Evolutionary conservation across 345 rosid species (phyloP), one percentile per base, ranked within the genome.

Genomic region (Barbarea vulgaris): DNA sequence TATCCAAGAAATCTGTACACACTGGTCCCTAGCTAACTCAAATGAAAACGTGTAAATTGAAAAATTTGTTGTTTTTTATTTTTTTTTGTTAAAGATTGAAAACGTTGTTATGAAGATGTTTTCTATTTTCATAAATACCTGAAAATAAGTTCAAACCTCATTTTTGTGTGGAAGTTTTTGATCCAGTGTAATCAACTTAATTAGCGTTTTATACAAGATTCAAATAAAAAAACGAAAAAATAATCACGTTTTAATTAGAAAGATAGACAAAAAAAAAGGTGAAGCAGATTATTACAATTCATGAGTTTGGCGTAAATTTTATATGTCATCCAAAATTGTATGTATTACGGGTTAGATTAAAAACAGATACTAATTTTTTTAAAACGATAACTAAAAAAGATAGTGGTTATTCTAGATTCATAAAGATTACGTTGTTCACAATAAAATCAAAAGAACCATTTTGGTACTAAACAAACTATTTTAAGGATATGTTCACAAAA

Each of bases 21-120:
- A 67, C 25, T 34, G 28, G 39, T 59, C 30, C 52, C 57, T 48
- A 47, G 30, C 69, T 18, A 47, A 47, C 69, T 18, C 4, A 11
- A 65, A 25, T 18, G 27, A 46, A 47, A 73, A 73, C 50, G 64
- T 72, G 33, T 62, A 22, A 62, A 11, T 5, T 50, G 11, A 42
- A 10, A 24, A 18, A 33, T 36, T 58, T 36, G n/a, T n/a, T n/a
- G n/a, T n/a, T n/a, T n/a, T n/a, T n/a, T n/a, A n/a, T n/a, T 39
- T 12, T 12, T 13, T 12, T 39, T 12, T 14, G 44, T 12, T 13
- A 12, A 39, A 39, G n/a, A 39, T 39, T 13, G 46, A 4, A 39
- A 24, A 28, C 59, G 48, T 47, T 47, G 67, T 33, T 31, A 10
- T 39, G 46, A 71, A 22, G 25, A 61, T 50, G 51, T 25, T 17